Percentiles rank a stretch among this genome's conserved stretches.
These are phyloP conservation scores for Talaromyces sp. DNA, from an alignment of 2,329 filamentous ascomycete genomes.

Conservation along the genomic window DNA sequence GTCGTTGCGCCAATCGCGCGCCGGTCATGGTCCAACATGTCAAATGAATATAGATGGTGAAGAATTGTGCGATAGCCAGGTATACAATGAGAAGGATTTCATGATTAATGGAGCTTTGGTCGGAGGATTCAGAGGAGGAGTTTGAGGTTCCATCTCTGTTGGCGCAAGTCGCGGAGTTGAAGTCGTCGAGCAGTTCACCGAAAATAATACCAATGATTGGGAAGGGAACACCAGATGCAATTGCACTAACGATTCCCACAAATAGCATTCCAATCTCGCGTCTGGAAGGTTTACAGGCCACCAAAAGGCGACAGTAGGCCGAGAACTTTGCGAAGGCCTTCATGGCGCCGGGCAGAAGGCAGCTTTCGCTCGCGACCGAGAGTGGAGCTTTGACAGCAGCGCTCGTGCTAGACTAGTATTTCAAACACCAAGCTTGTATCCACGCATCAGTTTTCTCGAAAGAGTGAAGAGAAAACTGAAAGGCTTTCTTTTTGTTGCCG, in stretches of 20 bases:
- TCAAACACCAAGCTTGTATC: neutral
- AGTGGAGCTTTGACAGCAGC: neutral
- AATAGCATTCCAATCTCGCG: constrained; percentile 32
- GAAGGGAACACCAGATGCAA: constrained; percentile 44
- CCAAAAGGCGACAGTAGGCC: constrained; percentile 39
- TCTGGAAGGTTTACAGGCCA: constrained; percentile 42
- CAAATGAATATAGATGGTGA: constrained; percentile 65
- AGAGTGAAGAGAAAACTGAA: constrained; percentile 2
- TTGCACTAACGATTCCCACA: constrained; percentile 32
- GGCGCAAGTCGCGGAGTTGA: constrained; percentile 37
- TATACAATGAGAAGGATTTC: constrained; percentile 66
- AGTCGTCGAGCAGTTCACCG: constrained; percentile 44
- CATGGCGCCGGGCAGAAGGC: constrained; percentile 17
- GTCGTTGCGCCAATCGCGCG: constrained; percentile 64
- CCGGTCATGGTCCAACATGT: constrained; percentile 67
- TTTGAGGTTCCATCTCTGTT: constrained; percentile 8
- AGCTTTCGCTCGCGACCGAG: neutral
- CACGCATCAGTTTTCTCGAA: neutral
- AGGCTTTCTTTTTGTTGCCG: neutral
- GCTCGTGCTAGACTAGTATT: neutral
- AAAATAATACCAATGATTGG: constrained; percentile 45
- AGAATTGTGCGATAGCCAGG: constrained; percentile 65
- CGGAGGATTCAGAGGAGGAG: constrained; percentile 18
- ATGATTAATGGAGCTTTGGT: constrained; percentile 41
- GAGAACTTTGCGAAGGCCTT: constrained; percentile 35